Percentiles rank a stretch among this genome's conserved stretches.
phyloP scores from a whole-genome alignment of 2,329 filamentous ascomycete species.

The Alternaria triticimaculans region DNA sequence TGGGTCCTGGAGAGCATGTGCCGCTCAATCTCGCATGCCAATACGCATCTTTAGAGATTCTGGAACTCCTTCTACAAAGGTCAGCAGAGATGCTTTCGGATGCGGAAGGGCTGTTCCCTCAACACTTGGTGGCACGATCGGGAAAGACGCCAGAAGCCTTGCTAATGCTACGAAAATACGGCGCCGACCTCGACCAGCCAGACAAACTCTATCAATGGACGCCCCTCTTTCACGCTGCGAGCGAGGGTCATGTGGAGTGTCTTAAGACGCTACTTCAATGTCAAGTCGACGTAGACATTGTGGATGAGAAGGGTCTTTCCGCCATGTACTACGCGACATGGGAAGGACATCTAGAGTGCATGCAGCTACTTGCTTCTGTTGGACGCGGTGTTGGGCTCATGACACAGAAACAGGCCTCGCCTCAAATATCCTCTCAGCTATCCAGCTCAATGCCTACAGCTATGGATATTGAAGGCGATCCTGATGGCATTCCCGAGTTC shows the following conservation, averaged over 20 bases:
- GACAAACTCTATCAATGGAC: slow-evolving; percentile 99
- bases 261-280: slow-evolving; percentile 80
- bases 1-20: slow-evolving; percentile 87
- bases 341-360: slow-evolving; percentile 95
- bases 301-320: slow-evolving; percentile 91
- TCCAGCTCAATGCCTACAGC: slow-evolving; percentile 49
- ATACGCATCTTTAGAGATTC: slow-evolving; percentile 83
- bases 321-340: slow-evolving; percentile 99
- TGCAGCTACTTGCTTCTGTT: slow-evolving; percentile 77
- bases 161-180: slow-evolving; percentile 80
- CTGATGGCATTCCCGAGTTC: slow-evolving; percentile 88
- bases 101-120: slow-evolving; percentile 95
- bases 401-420: slow-evolving; percentile 44
- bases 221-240: slow-evolving; percentile 92
- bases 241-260: slow-evolving; percentile 91
- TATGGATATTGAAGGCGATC: slow-evolving; percentile 70
- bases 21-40: slow-evolving; percentile 95
- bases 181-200: slow-evolving; percentile 86
- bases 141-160: slow-evolving; percentile 82
- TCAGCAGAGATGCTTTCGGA: slow-evolving; percentile 87
- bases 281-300: slow-evolving; percentile 76
- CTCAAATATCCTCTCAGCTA: slow-evolving; percentile 51
- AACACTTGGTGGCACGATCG: slow-evolving; percentile 91
- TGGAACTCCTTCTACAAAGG: slow-evolving; percentile 81
- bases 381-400: slow-evolving; percentile 43